phyloP scores from a whole-genome alignment of 2,329 filamentous ascomycete genomes.

The Arachnomyces sp. region DNA sequence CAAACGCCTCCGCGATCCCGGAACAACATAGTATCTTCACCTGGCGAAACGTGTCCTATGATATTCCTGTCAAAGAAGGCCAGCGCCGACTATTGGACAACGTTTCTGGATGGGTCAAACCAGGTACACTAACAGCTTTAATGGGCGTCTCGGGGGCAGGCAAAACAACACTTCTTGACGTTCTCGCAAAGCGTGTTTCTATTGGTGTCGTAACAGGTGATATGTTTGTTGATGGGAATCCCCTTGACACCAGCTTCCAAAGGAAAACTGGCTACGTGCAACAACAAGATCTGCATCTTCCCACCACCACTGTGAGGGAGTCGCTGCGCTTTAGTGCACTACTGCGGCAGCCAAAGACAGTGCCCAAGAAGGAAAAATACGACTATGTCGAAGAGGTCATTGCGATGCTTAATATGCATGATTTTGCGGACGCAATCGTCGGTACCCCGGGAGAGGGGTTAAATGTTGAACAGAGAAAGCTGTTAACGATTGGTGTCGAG shows the following conservation, averaged over 20 bases:
- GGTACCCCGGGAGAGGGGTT: slow-evolving; percentile 73
- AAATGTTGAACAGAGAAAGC: slow-evolving; percentile 55
- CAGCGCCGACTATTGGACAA: slow-evolving; percentile 46
- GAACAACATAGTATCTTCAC: slow-evolving; percentile 35
- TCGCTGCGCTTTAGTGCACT: slow-evolving; percentile 76
- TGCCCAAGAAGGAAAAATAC: slow-evolving; percentile 64
- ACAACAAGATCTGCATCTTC: slow-evolving; percentile 68
- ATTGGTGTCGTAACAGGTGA: slow-evolving; percentile 58
- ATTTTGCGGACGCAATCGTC: slow-evolving; percentile 80
- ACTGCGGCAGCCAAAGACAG: slow-evolving; percentile 69
- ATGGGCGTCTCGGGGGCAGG: slow-evolving; percentile 58
- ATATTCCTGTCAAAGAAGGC: slow-evolving; percentile 44
- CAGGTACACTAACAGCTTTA: slow-evolving; percentile 46
- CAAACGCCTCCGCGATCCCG: slow-evolving; percentile 16
- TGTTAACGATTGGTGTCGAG: slow-evolving; percentile 86
- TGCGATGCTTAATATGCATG: slow-evolving; percentile 75
- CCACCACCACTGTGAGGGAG: slow-evolving; percentile 78
- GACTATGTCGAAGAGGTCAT: slow-evolving; percentile 84
- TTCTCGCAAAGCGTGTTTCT: slow-evolving; percentile 48
- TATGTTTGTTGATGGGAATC: slow-evolving; percentile 56
- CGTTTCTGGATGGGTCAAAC: slow-evolving; percentile 48
- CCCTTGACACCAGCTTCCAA: slow-evolving; percentile 51
- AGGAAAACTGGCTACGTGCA: slow-evolving; percentile 60
- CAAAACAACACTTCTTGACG: slow-evolving; percentile 54
- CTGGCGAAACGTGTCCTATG: slow-evolving; percentile 50